Evolutionary conservation across 192 early-diverging fungal genomes (phyloP), one percentile per base, ranked within the genome.

Genomic region (Nowakowskiella sp.): DNA sequence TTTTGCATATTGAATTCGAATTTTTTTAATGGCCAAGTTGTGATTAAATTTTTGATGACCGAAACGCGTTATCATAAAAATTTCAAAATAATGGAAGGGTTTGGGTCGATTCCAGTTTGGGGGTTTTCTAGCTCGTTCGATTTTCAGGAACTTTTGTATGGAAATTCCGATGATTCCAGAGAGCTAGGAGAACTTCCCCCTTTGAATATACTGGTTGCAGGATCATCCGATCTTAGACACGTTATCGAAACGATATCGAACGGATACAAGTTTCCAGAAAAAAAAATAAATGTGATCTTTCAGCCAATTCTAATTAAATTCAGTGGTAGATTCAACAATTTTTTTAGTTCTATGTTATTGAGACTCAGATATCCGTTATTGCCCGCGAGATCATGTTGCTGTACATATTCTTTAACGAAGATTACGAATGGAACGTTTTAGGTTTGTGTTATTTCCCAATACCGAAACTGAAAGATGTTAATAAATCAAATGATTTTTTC

Each of bases 281-380:
- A 36, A 36, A 43, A 16, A 5, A 26, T 13, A 2, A 7, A 4
- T 16, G 47, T 5, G 51, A 28, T 16, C 19, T 6, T 21, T 46
- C n/a, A 8, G 31, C 33, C 1, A 23, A 21, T 9, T 33, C 16
- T 27, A 23, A 49, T 31, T 22, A n/a, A n/a, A n/a, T n/a, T n/a
- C n/a, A n/a, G n/a, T n/a, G n/a, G n/a, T n/a, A n/a, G n/a, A n/a
- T n/a, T n/a, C n/a, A 54, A 31, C 19, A 6, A n/a, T n/a, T n/a
- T n/a, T n/a, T 26, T 19, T 50, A 82, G 74, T 77, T 81, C 42
- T 59, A 71, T 32, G 64, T 82, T 19, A 49, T 80, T 21, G 80
- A 82, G 49, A 31, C 70, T 1, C 74, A 81, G 52, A 49, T 61
- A 0, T 53, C 70, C 0, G 19, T 57, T 9, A 43, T 81, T 4